These are phyloP conservation scores for Pestalotiopsis sp. DNA, from an alignment of 2,329 filamentous ascomycete species.

Conservation along the genomic window DNA sequence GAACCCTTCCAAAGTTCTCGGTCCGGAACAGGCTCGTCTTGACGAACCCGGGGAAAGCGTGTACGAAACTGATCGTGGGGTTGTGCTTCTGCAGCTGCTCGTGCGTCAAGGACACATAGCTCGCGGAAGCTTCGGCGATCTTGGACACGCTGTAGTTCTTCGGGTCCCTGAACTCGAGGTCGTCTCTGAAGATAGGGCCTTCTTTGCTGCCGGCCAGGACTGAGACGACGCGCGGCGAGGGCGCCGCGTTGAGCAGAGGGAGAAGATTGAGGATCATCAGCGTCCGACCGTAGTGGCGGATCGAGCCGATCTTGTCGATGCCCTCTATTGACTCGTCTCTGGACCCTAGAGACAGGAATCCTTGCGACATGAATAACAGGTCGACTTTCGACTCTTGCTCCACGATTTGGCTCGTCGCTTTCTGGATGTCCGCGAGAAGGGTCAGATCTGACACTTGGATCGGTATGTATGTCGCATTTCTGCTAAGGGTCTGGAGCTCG, in stretches of 20 bases:
- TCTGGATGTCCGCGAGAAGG: not conserved
- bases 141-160: conserved; percentile 2
- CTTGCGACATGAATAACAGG: conserved; percentile 9
- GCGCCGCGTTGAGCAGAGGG: not conserved
- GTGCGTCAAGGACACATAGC: not conserved
- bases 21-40: not conserved
- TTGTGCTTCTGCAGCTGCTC: conserved; percentile 6
- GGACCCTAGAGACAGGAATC: not conserved
- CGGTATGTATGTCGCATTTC: not conserved
- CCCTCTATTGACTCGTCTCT: not conserved
- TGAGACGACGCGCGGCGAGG: conserved; percentile 1
- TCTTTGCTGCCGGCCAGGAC: not conserved
- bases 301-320: conserved; percentile 4
- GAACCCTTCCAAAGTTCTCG: not conserved
- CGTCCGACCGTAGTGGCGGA: conserved; percentile 5
- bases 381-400: conserved; percentile 1
- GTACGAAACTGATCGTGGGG: conserved; percentile 1
- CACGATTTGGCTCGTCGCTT: not conserved
- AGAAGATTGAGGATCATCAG: conserved; percentile 1
- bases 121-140: not conserved
- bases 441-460: not conserved
- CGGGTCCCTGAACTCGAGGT: conserved; percentile 1
- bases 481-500: not conserved
- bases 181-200: not conserved
- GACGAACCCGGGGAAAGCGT: conserved; percentile 6